A percentile compares a stretch with the other conserved stretches of the same genome.
Evolutionary conservation across 495 filamentous ascomycete species (phyloP).

Genomic region (Lophiostoma macrostomum): DNA sequence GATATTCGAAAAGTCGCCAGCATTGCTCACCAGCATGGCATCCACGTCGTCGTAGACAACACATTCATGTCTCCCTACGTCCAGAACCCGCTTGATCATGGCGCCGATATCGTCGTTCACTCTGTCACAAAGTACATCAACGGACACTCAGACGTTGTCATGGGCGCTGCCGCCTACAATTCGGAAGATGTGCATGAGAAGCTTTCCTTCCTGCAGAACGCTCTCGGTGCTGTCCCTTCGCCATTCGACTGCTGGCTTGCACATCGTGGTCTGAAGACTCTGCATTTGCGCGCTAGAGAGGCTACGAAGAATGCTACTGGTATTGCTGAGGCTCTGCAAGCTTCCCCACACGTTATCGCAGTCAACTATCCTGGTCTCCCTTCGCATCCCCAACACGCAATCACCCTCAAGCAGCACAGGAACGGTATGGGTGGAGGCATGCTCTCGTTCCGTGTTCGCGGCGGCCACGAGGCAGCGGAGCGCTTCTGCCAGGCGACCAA

Average conservation of each 20-base stretch:
- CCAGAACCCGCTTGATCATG: slow-evolving; percentile 92
- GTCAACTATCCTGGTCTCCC: slow-evolving; percentile 95
- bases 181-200: slow-evolving; percentile 70
- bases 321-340: slow-evolving; percentile 72
- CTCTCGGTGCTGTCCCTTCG: slow-evolving; percentile 90
- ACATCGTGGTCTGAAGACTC: slow-evolving; percentile 95
- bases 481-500: slow-evolving; percentile 85
- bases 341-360: slow-evolving; percentile 73
- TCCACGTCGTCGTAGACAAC: slow-evolving; percentile 96
- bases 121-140: slow-evolving; percentile 99
- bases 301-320: slow-evolving; percentile 76
- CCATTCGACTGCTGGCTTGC: slow-evolving; percentile 98
- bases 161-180: slow-evolving; percentile 97
- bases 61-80: slow-evolving; percentile 95
- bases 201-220: slow-evolving; percentile 91
- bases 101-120: slow-evolving; percentile 97
- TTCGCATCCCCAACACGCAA: slow-evolving; percentile 79
- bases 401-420: slow-evolving; percentile 87
- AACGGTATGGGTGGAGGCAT: slow-evolving; percentile 95
- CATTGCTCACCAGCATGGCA: slow-evolving; percentile 80
- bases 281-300: slow-evolving; percentile 86
- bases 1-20: slow-evolving; percentile 83
- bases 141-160: slow-evolving; percentile 95
- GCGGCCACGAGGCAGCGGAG: slow-evolving; percentile 82
- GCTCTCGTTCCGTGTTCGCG: slow-evolving; percentile 92